Base-by-base conservation (phyloP, 495 filamentous ascomycete species). In the Cudoniella acicularis region DNA sequence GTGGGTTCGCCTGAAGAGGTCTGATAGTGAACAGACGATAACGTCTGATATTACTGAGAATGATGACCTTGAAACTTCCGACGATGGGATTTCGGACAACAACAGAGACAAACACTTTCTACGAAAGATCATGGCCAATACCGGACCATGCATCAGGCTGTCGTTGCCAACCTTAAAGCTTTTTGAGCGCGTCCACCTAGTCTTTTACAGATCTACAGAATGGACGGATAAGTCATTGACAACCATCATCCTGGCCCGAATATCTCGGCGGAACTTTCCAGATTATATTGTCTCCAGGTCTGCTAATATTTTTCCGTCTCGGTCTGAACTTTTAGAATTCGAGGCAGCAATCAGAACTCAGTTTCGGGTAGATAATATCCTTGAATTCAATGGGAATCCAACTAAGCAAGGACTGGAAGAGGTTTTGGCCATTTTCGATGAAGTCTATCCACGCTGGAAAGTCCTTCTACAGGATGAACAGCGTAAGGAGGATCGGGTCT, bases 191-290 rank as follows among this genome's bases (percentile, higher is more conserved):
- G 90, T 97, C 1, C 93, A 98, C 72, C 73, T 98, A 6, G 92
- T 98, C 50, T 98, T 96, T 68, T 97, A 97, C 67, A 81, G 92
- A 26, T 97, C 92, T 24, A 96, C 92, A 0, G 92, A 96, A 69
- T 98, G 93, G 92, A 94, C 92, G 0, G 94, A 97, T 64, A 97
- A 96, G 64, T 96, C 93, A 10, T 80, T 98, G 1, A 96, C 90
- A 1, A 93, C 92, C 2, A 93, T 98, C 59, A 96, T 98, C 56
- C 83, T 98, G 10, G 90, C 94, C 13, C 90, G 91, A 54, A 94
- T 92, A 24, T 86, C 90, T 6, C 83, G 84, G 48, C 83, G 89
- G 21, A 96, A 92, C 67, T 98, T 96, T 55, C 92, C 94, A 0
- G 76, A 86, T 6, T 98, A 94, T 70, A 82, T 97, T 26, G 91